These are phyloP conservation scores for Grosmannia clavigera DNA, from an alignment of 2,329 filamentous ascomycete species.

Conservation along the genomic window DNA sequence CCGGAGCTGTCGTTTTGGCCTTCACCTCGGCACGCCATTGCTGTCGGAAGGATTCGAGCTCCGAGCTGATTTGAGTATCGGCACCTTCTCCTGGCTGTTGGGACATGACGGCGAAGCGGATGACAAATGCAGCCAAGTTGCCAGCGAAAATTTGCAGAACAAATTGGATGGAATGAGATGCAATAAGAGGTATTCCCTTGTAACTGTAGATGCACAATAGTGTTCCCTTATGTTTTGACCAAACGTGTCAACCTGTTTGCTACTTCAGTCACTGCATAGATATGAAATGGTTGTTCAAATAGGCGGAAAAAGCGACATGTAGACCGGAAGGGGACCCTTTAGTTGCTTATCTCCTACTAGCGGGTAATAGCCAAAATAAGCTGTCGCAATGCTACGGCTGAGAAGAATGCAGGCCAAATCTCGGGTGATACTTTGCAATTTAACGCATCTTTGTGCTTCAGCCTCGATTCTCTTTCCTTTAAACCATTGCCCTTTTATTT, in stretches of 20 bases:
- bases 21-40: slow-evolving; percentile 76
- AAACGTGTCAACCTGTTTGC: neutral
- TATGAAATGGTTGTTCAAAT: neutral
- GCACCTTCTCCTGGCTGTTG: neutral
- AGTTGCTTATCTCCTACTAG: neutral
- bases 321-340: too few relatives aligned
- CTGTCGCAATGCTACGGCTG: neutral
- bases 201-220: neutral
- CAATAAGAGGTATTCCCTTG: too few relatives aligned
- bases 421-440: neutral
- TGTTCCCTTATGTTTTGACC: neutral
- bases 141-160: neutral
- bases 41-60: slow-evolving; percentile 75
- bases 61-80: slow-evolving; percentile 37
- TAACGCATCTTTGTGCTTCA: neutral
- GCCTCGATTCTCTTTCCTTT: neutral
- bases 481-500: neutral
- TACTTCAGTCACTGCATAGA: neutral
- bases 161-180: neutral
- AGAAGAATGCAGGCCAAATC: neutral
- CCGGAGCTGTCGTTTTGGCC: slow-evolving; percentile 12
- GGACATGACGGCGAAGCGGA: slow-evolving; percentile 2
- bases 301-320: too few relatives aligned
- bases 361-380: neutral
- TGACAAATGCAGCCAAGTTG: neutral